Evolutionary conservation across 2,329 filamentous ascomycete species (phyloP), one percentile per base, ranked within the genome.

Genomic region (Nigrospora oryzae): DNA sequence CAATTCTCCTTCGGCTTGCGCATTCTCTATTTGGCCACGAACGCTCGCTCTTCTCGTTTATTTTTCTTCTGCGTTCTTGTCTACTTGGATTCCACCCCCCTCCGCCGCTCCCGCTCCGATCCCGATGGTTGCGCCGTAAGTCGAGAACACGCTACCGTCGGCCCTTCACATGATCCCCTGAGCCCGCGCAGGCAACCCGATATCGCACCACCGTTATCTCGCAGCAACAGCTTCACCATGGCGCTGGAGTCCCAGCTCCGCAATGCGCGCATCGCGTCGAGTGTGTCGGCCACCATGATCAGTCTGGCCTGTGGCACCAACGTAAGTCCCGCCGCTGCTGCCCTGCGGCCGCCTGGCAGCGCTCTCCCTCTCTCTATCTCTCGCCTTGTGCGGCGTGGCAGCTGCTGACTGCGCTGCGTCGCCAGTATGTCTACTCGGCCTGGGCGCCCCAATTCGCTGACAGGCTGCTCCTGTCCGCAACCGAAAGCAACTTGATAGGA

Each of bases 391-490:
- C 19, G 12, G 32, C 19, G 28, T 34, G 11, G 19, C 16, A 28
- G 31, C 32, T 38, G 44, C 48, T 50, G 55, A 46, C 40, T 43
- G 39, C 31, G 41, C 15, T 43, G 16, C n/a, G 42, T 28, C 45
- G 14, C 38, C 60, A 96, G 89, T 97, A 98, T 79, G 91, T 90
- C 60, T 98, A 96, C 67, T 96, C 89, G 45, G 91, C 91, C 66
- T 98, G 93, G 90, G 89, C 88, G 13, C 93, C 93, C 16, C 90
- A 96, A 66, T 96, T 96, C 61, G 89, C 90, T 41, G 83, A 94
- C 58, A 83, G 79, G 55, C 74, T 98, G 56, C 82, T 85, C 61
- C 79, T 97, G 49, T 89, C 89, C 13, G 85, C 93, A n/a, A 97
- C 91, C 3, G 77, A 96, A 64, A 89, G 81, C 65, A 97, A 98